Evolutionary conservation across 164 flowering plant species (phyloP).

Genomic region (Liquidambar formosana): DNA sequence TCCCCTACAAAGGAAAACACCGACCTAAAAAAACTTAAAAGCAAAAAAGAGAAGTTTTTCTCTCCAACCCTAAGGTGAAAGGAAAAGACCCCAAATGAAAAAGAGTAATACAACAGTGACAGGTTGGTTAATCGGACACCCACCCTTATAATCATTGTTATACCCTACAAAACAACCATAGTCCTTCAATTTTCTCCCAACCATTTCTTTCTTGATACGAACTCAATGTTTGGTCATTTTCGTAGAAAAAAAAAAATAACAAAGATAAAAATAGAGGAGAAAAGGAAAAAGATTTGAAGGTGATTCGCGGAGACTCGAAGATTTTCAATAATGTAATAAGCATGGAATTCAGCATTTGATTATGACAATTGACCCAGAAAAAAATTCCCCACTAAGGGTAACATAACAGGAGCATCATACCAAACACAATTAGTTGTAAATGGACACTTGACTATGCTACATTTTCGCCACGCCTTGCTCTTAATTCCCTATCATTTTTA

Average conservation of each 20-base stretch:
- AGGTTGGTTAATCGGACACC: constrained; percentile 9
- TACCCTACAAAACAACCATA: neutral
- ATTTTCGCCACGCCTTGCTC: too few relatives aligned
- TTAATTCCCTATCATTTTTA: too few relatives aligned
- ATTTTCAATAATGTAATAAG: neutral
- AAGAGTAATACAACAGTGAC: constrained; percentile 11
- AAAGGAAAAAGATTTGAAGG: neutral
- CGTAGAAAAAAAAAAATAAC: too few relatives aligned
- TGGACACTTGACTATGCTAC: too few relatives aligned
- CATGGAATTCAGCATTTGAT: constrained; percentile 22
- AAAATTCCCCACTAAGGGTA: neutral
- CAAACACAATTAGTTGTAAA: too few relatives aligned
- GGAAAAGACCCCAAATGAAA: neutral
- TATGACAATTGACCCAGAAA: constrained; percentile 12
- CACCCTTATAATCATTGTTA: constrained; percentile 13
- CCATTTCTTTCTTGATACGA: constrained; percentile 11
- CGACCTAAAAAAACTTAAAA: neutral
- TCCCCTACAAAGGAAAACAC: constrained; percentile 5
- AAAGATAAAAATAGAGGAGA: too few relatives aligned
- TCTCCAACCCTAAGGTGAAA: too few relatives aligned
- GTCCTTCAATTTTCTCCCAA: neutral
- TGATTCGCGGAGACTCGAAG: constrained; percentile 6
- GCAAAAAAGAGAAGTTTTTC: too few relatives aligned
- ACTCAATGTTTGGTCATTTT: neutral
- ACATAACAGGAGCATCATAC: too few relatives aligned